Conservation (phyloP, 1,284 basidiomycete species). For the Rhodotorula sp. region DNA sequence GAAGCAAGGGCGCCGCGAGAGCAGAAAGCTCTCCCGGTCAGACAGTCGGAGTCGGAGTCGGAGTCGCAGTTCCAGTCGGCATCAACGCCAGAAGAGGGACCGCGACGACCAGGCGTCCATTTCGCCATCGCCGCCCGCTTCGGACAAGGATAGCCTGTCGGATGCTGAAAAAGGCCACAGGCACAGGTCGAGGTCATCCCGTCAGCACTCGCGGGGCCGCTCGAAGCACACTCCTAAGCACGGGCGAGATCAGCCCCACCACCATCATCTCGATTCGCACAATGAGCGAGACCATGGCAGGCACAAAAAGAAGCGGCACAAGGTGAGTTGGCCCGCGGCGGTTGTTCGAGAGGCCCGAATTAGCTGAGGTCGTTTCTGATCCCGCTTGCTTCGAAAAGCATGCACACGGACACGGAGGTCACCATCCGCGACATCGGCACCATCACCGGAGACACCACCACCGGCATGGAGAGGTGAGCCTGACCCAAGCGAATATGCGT, state of each 20-base stretch:
- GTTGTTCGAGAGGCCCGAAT: too few species aligned
- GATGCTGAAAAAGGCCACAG: slow-evolving; percentile 4
- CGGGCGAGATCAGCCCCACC: neutral
- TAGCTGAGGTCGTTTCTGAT: neutral
- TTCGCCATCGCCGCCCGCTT: neutral
- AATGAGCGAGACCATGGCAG: neutral
- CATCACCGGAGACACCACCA: slow-evolving; percentile 1
- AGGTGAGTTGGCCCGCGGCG: neutral
- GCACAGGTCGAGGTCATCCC: too few species aligned
- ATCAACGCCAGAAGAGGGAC: neutral
- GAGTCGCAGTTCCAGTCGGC: too few species aligned
- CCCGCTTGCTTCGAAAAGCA: neutral
- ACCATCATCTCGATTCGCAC: neutral
- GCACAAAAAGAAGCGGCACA: neutral
- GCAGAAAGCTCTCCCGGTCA: neutral
- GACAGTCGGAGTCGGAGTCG: too few species aligned
- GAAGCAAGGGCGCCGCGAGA: too few species aligned
- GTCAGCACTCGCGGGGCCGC: too few species aligned
- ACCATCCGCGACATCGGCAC: neutral
- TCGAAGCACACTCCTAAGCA: too few species aligned
- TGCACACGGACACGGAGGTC: neutral
- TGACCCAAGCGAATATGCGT: too few species aligned
- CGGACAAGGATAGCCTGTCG: slow-evolving; percentile 2
- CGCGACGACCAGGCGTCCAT: neutral
- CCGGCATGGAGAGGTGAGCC: neutral